phyloP scores from a whole-genome alignment of 2,329 filamentous ascomycete genomes.

The Xylariales sp. region DNA sequence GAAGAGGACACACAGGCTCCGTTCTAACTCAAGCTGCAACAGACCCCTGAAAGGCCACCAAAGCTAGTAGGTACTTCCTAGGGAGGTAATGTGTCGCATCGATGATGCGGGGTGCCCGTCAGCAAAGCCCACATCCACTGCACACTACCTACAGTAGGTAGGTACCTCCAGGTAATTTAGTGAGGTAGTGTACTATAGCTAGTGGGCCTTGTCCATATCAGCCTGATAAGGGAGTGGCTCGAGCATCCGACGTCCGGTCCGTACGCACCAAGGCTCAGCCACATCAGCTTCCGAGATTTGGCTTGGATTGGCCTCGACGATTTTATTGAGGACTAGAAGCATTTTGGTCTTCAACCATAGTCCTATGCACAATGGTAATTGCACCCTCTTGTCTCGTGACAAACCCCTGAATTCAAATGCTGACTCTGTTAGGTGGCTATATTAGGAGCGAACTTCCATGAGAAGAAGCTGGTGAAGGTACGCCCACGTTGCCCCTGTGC shows the following conservation, averaged over 20 bases:
- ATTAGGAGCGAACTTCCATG: conserved; percentile 85
- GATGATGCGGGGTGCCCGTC: conserved; percentile 42
- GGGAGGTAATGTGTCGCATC: conserved; percentile 21
- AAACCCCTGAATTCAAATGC: not conserved
- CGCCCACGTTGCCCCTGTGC: conserved; percentile 25
- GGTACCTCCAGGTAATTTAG: not conserved
- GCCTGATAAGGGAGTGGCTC: conserved; percentile 34
- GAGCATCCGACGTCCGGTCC: conserved; percentile 19
- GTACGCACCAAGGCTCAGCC: conserved; percentile 12
- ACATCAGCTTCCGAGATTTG: conserved; percentile 26
- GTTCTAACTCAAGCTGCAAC: conserved; percentile 32
- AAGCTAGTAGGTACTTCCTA: not conserved
- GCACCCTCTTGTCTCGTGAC: not conserved
- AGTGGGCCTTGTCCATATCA: conserved; percentile 24
- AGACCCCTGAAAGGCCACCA: conserved; percentile 37
- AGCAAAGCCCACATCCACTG: not conserved
- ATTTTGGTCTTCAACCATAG: conserved; percentile 19
- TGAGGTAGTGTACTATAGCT: not conserved
- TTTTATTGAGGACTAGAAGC: conserved; percentile 16
- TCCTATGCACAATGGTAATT: conserved; percentile 34
- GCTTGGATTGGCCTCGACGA: conserved; percentile 12
- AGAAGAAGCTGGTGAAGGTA: conserved; percentile 86
- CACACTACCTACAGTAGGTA: not conserved
- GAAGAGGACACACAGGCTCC: conserved; percentile 47
- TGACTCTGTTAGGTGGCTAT: conserved; percentile 75